Conservation (phyloP, 2,329 filamentous ascomycete genomes). For the Fusarium continuum region DNA sequence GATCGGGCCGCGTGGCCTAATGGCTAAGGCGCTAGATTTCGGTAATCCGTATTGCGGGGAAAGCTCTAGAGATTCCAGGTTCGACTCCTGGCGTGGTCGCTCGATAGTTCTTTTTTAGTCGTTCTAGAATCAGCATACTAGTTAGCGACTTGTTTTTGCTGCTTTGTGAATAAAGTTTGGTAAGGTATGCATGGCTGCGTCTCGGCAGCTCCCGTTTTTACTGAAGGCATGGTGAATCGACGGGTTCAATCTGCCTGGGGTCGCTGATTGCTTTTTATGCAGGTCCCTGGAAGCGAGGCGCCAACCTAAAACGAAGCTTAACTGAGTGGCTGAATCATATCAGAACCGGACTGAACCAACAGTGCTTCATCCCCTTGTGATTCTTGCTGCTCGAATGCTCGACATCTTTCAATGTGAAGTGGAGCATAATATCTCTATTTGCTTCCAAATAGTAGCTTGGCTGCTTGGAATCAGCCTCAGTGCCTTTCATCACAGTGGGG, state of each 20-base stretch:
- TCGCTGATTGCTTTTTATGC: not conserved
- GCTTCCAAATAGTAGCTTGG: no score
- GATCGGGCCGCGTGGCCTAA: constrained; percentile 48
- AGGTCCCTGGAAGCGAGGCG: not conserved
- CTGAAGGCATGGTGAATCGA: no score
- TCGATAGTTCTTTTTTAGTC: not conserved
- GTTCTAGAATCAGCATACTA: no score
- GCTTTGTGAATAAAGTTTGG: no score
- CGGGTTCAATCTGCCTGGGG: no score
- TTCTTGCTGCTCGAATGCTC: not conserved
- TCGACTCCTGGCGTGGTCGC: constrained; percentile 50
- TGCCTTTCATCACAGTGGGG: not conserved
- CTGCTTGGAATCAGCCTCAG: not conserved
- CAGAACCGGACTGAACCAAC: not conserved
- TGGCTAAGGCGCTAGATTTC: constrained; percentile 52
- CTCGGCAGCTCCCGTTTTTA: no score
- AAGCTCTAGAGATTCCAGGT: constrained; percentile 50
- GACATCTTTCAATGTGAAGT: not conserved
- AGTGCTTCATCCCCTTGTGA: not conserved
- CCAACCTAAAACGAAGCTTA: constrained; percentile 2
- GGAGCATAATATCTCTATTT: not conserved
- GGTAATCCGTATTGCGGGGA: constrained; percentile 33
- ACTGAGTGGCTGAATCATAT: not conserved
- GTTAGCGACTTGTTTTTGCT: no score
- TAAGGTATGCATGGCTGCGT: no score